phyloP scores from a whole-genome alignment of 2,329 filamentous ascomycete species.

The Sclerotinia subarctica region DNA sequence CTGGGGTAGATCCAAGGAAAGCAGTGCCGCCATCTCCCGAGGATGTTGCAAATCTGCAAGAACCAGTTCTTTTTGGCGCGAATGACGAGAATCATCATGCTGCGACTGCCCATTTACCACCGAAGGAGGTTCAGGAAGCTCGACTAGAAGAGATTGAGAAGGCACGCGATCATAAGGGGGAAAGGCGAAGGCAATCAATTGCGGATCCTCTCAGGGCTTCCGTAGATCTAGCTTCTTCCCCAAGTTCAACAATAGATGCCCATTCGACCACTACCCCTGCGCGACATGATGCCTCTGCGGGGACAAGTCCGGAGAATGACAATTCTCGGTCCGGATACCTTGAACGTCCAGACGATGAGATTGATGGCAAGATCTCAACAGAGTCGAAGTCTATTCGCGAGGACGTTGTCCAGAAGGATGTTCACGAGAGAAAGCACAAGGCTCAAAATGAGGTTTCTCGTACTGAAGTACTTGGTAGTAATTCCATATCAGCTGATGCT shows the following conservation, averaged over 20 bases:
- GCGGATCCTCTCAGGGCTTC: conserved; percentile 41
- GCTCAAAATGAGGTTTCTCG: conserved; percentile 35
- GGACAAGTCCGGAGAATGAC: conserved; percentile 72
- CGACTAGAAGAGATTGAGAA: conserved; percentile 40
- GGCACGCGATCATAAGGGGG: conserved; percentile 37
- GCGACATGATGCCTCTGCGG: conserved; percentile 64
- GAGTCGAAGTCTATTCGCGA: conserved; percentile 31
- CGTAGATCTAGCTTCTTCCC: conserved; percentile 51
- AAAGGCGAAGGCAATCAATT: conserved; percentile 37
- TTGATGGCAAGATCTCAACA: conserved; percentile 42
- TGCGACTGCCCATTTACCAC: conserved; percentile 45
- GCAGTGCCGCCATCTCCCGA: conserved; percentile 38
- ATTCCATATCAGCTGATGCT: conserved; percentile 54
- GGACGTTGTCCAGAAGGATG: conserved; percentile 40
- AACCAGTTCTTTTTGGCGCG: conserved; percentile 30
- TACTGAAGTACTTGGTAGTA: conserved; percentile 42
- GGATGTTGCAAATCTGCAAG: conserved; percentile 37
- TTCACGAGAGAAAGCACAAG: conserved; percentile 32
- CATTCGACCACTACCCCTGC: conserved; percentile 72
- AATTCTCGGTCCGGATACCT: conserved; percentile 51
- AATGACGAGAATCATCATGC: conserved; percentile 34
- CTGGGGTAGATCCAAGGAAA: conserved; percentile 36
- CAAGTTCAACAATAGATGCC: conserved; percentile 63
- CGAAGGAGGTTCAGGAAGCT: conserved; percentile 49
- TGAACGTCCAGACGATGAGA: conserved; percentile 47